Percentiles rank a stretch among this genome's conserved stretches.
Conservation (phyloP, 805 yeast genomes). For the Huiozyma naganishii region DNA sequence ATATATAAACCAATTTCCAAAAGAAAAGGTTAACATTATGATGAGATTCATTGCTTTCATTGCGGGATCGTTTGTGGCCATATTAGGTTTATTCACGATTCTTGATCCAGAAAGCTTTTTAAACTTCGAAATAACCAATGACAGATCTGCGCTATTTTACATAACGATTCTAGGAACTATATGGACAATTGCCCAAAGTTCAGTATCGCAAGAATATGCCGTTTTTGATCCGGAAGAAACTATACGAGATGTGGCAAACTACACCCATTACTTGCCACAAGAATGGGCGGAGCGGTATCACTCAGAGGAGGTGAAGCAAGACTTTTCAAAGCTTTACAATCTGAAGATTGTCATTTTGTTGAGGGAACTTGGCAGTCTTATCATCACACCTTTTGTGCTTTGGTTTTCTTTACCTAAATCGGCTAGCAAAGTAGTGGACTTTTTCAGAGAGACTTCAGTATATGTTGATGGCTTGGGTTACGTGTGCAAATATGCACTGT, state of each 20-base stretch:
- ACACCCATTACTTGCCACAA: conserved; percentile 81
- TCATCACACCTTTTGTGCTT: conserved; percentile 80
- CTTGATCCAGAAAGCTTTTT: conserved; percentile 86
- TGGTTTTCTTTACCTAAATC: conserved; percentile 72
- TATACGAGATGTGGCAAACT: conserved; percentile 67
- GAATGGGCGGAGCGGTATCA: conserved; percentile 82
- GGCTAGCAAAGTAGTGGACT: conserved; percentile 73
- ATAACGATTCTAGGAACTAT: conserved; percentile 81
- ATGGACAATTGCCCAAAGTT: conserved; percentile 71
- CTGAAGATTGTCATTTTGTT: conserved; percentile 59
- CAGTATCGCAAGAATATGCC: conserved; percentile 50
- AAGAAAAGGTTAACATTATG: conserved; percentile 49
- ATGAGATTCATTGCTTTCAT: conserved; percentile 59
- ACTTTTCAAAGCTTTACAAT: conserved; percentile 71
- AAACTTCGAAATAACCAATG: conserved; percentile 77
- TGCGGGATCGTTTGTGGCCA: conserved; percentile 82
- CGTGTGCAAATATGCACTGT: conserved; percentile 90
- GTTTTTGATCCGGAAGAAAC: conserved; percentile 92
- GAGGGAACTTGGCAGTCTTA: conserved; percentile 70
- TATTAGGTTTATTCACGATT: conserved; percentile 63
- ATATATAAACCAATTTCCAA: conserved; percentile 87
- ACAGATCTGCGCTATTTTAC: conserved; percentile 74
- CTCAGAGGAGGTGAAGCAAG: conserved; percentile 71
- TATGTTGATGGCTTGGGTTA: conserved; percentile 93
- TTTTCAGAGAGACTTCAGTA: conserved; percentile 78